Evolutionary conservation across 2,329 filamentous ascomycete species (phyloP).

Genomic region (Talaromyces atroroseus): DNA sequence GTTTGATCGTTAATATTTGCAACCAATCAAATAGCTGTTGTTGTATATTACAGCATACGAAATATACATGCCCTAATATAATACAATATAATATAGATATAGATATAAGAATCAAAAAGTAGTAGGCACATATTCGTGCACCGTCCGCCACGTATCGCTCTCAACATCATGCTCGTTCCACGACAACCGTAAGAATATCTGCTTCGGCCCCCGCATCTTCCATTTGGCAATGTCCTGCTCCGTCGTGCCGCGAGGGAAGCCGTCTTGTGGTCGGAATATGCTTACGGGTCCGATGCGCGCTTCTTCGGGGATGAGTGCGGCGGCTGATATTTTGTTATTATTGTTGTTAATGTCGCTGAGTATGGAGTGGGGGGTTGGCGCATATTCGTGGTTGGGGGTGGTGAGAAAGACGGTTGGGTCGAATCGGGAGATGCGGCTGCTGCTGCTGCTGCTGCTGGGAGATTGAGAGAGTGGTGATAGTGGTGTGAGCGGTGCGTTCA

Average conservation of each 20-base stretch:
- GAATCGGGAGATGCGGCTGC: background rate
- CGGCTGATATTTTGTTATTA: background rate
- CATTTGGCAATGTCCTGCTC: conserved; percentile 20
- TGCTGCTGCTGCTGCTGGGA: background rate
- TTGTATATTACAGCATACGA: no score
- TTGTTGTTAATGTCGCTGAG: background rate
- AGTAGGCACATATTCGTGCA: conserved; percentile 21
- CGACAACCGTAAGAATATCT: conserved; percentile 20
- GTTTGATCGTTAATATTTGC: no score
- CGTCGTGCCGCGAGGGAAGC: conserved; percentile 15
- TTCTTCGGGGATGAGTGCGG: conserved; percentile 19
- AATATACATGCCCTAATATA: no score
- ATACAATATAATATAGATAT: no score
- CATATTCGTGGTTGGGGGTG: background rate
- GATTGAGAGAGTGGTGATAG: no score
- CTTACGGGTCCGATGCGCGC: conserved; percentile 23
- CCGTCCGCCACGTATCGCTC: conserved; percentile 17
- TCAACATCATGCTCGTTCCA: conserved; percentile 18
- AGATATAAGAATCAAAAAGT: no score
- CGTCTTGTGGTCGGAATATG: conserved; percentile 20
- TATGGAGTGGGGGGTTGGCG: background rate
- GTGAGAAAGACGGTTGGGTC: background rate
- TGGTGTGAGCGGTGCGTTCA: no score
- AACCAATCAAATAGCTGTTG: no score
- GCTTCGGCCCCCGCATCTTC: conserved; percentile 16